A percentile compares a stretch with the other conserved stretches of the same genome.
These are phyloP conservation scores for Phytophthora ohioensis DNA, from an alignment of 352 stramenopile species.

Conservation along the genomic window DNA sequence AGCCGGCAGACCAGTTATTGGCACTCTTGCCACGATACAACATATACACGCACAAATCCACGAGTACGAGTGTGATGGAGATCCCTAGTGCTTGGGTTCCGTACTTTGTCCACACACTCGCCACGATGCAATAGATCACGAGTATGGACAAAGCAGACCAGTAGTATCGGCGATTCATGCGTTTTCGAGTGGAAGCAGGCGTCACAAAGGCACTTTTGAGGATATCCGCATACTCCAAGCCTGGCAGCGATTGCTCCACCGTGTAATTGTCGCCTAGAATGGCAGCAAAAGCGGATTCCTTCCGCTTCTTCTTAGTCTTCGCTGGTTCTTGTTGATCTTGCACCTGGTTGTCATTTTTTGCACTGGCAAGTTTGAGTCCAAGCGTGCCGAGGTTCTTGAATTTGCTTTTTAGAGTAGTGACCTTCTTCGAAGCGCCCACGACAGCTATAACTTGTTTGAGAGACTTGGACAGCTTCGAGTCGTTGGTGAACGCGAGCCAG, in stretches of 20 bases:
- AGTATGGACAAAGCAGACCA: slow-evolving; percentile 54
- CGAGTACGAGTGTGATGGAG: slow-evolving; percentile 67
- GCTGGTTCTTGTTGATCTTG: slow-evolving; percentile 15
- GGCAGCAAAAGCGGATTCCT: slow-evolving; percentile 77
- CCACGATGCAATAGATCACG: slow-evolving; percentile 69
- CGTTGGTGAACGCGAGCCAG: slow-evolving; percentile 92
- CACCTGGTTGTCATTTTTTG: slow-evolving; percentile 43
- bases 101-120: slow-evolving; percentile 60
- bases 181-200: slow-evolving; percentile 50
- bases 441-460: slow-evolving; percentile 82
- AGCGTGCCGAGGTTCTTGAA: slow-evolving; percentile 87
- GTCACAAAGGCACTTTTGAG: slow-evolving; percentile 85
- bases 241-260: slow-evolving; percentile 76
- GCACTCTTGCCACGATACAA: slow-evolving; percentile 69
- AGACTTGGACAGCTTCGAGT: slow-evolving; percentile 87
- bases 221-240: slow-evolving; percentile 78
- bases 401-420: slow-evolving; percentile 78
- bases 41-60: slow-evolving; percentile 83
- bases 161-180: slow-evolving; percentile 68
- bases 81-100: slow-evolving; percentile 71
- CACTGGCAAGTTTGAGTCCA: slow-evolving; percentile 73
- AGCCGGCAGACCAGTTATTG: slow-evolving; percentile 74
- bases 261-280: slow-evolving; percentile 85
- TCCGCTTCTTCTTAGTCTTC: slow-evolving; percentile 43
- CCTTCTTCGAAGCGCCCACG: slow-evolving; percentile 80